These are phyloP conservation scores for Silybum marianum DNA, from an alignment of 129 eudicot species.

Conservation along the genomic window DNA sequence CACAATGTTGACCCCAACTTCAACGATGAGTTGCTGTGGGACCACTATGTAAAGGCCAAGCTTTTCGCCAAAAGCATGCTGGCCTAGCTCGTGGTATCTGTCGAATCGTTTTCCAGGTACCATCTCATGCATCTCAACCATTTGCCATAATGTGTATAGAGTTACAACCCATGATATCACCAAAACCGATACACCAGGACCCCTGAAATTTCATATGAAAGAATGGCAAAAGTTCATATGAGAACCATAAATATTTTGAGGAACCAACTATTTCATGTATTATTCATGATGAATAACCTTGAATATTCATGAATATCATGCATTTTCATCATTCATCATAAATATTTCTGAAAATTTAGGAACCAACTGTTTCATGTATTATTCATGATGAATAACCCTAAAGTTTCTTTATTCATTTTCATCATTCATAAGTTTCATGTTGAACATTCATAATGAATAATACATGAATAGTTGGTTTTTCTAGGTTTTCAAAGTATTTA, in stretches of 20 bases:
- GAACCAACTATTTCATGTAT: neutral
- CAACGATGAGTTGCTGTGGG: conserved; percentile 39
- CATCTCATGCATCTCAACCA: conserved; percentile 43
- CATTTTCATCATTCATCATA: neutral
- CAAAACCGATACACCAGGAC: conserved; percentile 38
- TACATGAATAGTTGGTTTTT: neutral
- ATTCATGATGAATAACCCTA: neutral
- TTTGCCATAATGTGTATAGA: conserved; percentile 42
- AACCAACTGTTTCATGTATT: neutral
- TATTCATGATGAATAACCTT: neutral
- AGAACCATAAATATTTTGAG: neutral
- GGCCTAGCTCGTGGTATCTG: conserved; percentile 54
- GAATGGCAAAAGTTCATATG: neutral
- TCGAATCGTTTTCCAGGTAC: conserved; percentile 40
- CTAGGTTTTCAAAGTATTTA: neutral
- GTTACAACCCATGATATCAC: conserved; percentile 40
- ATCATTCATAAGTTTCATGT: neutral
- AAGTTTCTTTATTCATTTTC: neutral
- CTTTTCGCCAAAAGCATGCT: conserved; percentile 39
- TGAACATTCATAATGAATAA: neutral
- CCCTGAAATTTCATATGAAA: conserved; percentile 25
- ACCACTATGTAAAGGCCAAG: conserved; percentile 42
- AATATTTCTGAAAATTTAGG: neutral
- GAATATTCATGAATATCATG: neutral
- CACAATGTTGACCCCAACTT: conserved; percentile 39